These are phyloP conservation scores for Suillus plorans DNA, from an alignment of 768 basidiomycete genomes.

Conservation along the genomic window DNA sequence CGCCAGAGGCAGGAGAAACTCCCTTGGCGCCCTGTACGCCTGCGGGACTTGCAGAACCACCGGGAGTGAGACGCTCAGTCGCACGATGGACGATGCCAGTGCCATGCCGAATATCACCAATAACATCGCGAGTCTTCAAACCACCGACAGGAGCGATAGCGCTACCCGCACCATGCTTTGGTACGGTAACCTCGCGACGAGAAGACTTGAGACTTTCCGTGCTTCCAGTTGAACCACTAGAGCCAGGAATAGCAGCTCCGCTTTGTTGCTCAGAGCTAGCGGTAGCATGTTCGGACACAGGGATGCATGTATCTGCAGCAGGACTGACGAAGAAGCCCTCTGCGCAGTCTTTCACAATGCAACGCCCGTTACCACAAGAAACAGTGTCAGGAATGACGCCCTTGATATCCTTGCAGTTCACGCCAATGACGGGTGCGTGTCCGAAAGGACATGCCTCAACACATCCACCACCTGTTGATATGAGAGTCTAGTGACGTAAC, in stretches of 20 bases:
- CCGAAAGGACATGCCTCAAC: constrained; percentile 22
- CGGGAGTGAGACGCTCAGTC: background rate
- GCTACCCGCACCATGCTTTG: background rate
- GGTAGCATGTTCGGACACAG: background rate
- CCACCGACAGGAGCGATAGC: background rate
- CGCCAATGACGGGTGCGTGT: constrained; percentile 17
- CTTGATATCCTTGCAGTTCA: constrained; percentile 33
- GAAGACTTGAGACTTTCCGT: background rate
- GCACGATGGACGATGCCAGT: background rate
- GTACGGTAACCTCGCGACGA: background rate
- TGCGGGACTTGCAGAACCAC: background rate
- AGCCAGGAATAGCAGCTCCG: background rate
- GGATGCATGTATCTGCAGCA: constrained; percentile 17
- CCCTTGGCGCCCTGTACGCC: background rate
- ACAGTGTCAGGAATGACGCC: constrained; percentile 23
- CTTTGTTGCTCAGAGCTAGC: background rate
- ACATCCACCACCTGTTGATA: constrained; percentile 35
- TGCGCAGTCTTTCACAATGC: constrained; percentile 28
- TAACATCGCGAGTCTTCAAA: constrained; percentile 4
- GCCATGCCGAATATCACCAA: background rate
- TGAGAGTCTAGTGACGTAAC: background rate
- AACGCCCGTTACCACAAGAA: constrained; percentile 26
- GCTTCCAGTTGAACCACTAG: background rate
- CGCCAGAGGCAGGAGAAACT: background rate
- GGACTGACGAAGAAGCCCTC: constrained; percentile 16